Evolutionary conservation across 768 basidiomycete species (phyloP).

Genomic region (Rickenella mellea): DNA sequence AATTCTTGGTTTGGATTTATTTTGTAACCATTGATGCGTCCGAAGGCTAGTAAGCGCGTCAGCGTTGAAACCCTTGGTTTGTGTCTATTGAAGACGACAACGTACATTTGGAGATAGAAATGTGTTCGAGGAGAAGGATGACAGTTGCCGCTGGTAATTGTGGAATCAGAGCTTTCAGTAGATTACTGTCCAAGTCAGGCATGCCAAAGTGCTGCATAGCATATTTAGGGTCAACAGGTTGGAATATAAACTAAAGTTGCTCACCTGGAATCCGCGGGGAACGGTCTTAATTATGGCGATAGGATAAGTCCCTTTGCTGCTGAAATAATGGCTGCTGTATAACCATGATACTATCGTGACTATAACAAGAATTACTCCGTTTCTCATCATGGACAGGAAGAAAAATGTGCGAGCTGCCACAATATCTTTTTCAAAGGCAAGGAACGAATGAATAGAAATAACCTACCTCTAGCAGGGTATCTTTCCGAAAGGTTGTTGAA

Average conservation of each 20-base stretch:
- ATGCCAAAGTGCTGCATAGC: conserved; percentile 29
- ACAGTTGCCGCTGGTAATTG: conserved; percentile 81
- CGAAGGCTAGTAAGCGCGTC: conserved; percentile 58
- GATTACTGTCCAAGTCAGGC: conserved; percentile 34
- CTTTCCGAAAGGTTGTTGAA: conserved; percentile 44
- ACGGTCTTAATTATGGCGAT: conserved; percentile 79
- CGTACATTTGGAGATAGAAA: conserved; percentile 87
- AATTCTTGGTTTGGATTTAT: conserved; percentile 91
- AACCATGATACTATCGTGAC: conserved; percentile 84
- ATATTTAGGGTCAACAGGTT: background rate
- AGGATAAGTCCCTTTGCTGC: conserved; percentile 57
- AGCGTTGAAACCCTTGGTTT: background rate
- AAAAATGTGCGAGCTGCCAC: conserved; percentile 57
- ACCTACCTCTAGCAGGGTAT: conserved; percentile 54
- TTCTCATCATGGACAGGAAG: conserved; percentile 68
- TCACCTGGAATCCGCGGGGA: conserved; percentile 67
- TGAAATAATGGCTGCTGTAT: conserved; percentile 57
- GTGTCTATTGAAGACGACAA: conserved; percentile 17
- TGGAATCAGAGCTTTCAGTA: conserved; percentile 60
- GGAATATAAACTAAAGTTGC: too few relatives aligned
- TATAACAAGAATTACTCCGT: conserved; percentile 82
- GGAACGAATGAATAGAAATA: background rate
- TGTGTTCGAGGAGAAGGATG: conserved; percentile 88
- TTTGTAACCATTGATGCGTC: conserved; percentile 90
- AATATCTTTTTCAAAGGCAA: conserved; percentile 3